Evolutionary conservation across 495 filamentous ascomycete genomes (phyloP).

Genomic region (Podospora tetraspora): DNA sequence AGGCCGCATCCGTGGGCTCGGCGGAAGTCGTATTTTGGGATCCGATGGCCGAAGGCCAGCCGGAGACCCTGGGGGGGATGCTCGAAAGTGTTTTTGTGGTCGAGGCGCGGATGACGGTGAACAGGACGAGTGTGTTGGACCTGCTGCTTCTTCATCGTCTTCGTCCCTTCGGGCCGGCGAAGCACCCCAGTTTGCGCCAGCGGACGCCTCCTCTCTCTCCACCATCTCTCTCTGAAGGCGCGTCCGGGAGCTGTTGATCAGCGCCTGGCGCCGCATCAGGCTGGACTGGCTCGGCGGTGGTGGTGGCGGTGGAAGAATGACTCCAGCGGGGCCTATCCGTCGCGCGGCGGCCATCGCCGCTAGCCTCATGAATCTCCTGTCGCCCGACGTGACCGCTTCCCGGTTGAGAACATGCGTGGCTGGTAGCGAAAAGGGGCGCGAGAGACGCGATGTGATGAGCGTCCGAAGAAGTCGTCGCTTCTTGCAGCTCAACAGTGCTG

Average conservation of each 20-base stretch:
- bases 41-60: conserved; percentile 9
- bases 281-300: conserved; percentile 21
- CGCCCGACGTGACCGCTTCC: conserved; percentile 36
- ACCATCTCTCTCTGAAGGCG: conserved; percentile 20
- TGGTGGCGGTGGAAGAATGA: neutral
- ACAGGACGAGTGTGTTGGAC: neutral
- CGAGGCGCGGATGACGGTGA: neutral
- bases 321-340: conserved; percentile 10
- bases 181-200: conserved; percentile 7
- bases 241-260: conserved; percentile 29
- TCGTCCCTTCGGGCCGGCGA: neutral
- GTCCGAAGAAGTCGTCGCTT: conserved; percentile 60
- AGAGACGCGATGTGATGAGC: conserved; percentile 64
- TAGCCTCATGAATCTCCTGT: conserved; percentile 47
- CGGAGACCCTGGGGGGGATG: conserved; percentile 16
- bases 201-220: conserved; percentile 6
- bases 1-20: conserved; percentile 20
- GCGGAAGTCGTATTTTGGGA: conserved; percentile 16
- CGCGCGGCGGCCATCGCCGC: conserved; percentile 26
- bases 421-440: conserved; percentile 60
- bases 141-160: neutral
- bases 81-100: conserved; percentile 1
- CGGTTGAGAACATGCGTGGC: conserved; percentile 63
- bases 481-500: conserved; percentile 49
- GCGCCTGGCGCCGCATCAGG: conserved; percentile 26